Percentiles rank a stretch among this genome's conserved stretches.
Evolutionary conservation across 768 basidiomycete genomes (phyloP).

Genomic region (Collybia nuda): DNA sequence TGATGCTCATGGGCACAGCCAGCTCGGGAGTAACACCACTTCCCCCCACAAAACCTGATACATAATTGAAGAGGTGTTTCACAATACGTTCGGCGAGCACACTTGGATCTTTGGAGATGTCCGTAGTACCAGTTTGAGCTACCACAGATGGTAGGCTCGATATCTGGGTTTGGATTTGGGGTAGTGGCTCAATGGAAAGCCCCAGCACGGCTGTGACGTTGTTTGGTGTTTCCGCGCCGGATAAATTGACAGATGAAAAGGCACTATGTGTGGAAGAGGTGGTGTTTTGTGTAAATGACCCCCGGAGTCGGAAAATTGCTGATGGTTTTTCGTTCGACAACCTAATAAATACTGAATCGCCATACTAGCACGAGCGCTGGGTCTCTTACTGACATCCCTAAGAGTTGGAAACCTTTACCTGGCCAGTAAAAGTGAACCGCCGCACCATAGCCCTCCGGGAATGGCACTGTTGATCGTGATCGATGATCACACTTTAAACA

Average conservation of each 20-base stretch:
- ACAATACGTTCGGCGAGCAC: slow-evolving; percentile 67
- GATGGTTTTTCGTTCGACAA: slow-evolving; percentile 89
- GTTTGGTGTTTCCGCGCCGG: slow-evolving; percentile 29
- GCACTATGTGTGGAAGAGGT: slow-evolving; percentile 35
- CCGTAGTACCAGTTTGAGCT: slow-evolving; percentile 15
- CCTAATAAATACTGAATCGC: slow-evolving; percentile 37
- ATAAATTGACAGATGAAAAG: slow-evolving; percentile 29
- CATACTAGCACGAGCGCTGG: background rate
- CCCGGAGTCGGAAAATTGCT: slow-evolving; percentile 81
- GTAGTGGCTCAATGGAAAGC: slow-evolving; percentile 75
- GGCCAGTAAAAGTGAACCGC: slow-evolving; percentile 88
- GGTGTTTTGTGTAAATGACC: slow-evolving; percentile 48
- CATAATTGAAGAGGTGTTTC: slow-evolving; percentile 74
- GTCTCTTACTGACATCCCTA: slow-evolving; percentile 66
- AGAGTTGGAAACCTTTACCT: slow-evolving; percentile 80
- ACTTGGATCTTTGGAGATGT: slow-evolving; percentile 43
- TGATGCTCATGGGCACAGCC: slow-evolving; percentile 58
- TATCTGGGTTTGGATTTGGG: slow-evolving; percentile 59
- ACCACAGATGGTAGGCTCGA: slow-evolving; percentile 38
- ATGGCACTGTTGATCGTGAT: slow-evolving; percentile 48
- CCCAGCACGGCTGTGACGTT: slow-evolving; percentile 77
- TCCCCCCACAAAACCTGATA: slow-evolving; percentile 58
- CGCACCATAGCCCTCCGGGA: slow-evolving; percentile 82
- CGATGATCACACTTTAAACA: background rate
- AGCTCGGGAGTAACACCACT: slow-evolving; percentile 46